Evolutionary conservation across 495 filamentous ascomycete genomes (phyloP), one percentile per base, ranked within the genome.

Genomic region (Aspergillus ostianus): DNA sequence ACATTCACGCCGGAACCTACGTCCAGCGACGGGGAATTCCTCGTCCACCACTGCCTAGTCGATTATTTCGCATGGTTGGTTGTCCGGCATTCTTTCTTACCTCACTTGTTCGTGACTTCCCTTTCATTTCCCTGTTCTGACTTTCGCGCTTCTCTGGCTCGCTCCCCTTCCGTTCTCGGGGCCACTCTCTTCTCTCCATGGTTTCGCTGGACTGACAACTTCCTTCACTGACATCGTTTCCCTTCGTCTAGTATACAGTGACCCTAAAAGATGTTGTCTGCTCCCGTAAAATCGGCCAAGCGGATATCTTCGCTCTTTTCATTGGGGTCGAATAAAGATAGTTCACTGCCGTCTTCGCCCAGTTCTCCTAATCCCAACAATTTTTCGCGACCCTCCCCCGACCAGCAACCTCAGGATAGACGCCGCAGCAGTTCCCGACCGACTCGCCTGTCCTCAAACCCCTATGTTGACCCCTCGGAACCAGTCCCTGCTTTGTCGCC

Each of bases 241-340:
- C n/a, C n/a, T 2, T 21, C 19, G 47, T 36, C 44, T 47, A 20
- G 58, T 45, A 9, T 44, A 51, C 63, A 59, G 59, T 58, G 46
- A 54, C 48, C 15, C 23, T 46, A 32, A 47, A 75, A 60, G 55
- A 80, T 80, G 76, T 67, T 79, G 65, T 79, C 76, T 27, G 77
- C 74, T 73, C 77, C 76, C 52, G 74, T 75, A 61, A 80, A 78
- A 64, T 76, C 77, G 62, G 76, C 77, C 59, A 77, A 78, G 71
- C 77, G 77, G 61, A 79, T 80, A 53, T 79, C 77, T 12, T 80
- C 77, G 45, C 72, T 80, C 30, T 78, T 80, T 56, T 77, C 77
- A 29, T 53, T 79, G 64, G 68, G 75, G 9, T 72, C 72, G 7
- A 67, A 73, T 48, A 73, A 73, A 60, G 74, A 80, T 56, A 46